A percentile compares a stretch with the other conserved stretches of the same genome.
phyloP scores from a whole-genome alignment of 108 stramenopile genomes.

The Discostella stelligeroides region DNA sequence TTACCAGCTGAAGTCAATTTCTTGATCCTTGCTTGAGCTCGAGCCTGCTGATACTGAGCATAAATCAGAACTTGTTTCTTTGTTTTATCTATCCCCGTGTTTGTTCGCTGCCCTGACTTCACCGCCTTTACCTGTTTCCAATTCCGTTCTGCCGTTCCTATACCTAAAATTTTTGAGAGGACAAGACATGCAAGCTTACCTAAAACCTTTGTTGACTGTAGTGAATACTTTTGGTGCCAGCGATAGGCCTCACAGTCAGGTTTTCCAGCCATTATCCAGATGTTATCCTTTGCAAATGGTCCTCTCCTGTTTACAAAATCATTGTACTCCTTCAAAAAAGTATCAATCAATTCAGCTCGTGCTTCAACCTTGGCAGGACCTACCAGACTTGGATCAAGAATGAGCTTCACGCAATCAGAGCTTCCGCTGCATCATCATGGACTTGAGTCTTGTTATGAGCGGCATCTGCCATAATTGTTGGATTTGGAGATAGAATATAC shows the following conservation, averaged over 20 bases:
- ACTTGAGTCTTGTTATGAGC: too few species aligned
- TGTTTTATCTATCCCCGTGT: not conserved
- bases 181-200: conserved; percentile 21
- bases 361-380: too few species aligned
- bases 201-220: conserved; percentile 15
- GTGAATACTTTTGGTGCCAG: conserved; percentile 18
- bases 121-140: too few species aligned
- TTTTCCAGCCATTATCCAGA: conserved; percentile 11
- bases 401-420: too few species aligned
- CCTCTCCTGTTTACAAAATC: too few species aligned
- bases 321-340: too few species aligned
- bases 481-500: conserved; percentile 9
- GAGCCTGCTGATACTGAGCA: not conserved
- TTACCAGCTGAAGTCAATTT: conserved; percentile 9
- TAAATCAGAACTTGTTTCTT: conserved; percentile 17
- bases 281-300: too few species aligned
- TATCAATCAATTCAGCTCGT: too few species aligned
- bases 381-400: too few species aligned
- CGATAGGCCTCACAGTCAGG: not conserved
- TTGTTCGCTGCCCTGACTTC: conserved; percentile 17
- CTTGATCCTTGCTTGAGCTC: not conserved
- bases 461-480: conserved; percentile 23
- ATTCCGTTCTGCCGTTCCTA: conserved; percentile 18
- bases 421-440: too few species aligned
- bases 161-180: conserved; percentile 14